Base-by-base conservation (phyloP, 768 basidiomycete genomes). In the Sporobolomyces pararoseus region DNA sequence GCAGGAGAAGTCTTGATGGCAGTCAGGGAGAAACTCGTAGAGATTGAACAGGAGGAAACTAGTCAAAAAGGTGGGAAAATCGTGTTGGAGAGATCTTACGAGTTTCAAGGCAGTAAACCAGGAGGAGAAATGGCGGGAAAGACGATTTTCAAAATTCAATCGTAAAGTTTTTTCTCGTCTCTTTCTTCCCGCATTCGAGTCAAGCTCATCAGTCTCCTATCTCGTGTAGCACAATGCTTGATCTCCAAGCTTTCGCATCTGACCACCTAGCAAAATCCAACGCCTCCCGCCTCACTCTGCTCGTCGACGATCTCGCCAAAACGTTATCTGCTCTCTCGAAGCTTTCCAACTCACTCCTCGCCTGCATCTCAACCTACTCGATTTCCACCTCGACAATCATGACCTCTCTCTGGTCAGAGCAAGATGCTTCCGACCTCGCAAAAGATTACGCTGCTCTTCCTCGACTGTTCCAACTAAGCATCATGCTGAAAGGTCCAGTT, bases 401-500 rank as follows among this genome's bases (percentile, higher is more conserved):
- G 46, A 55, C 52, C n/a, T 6, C 37, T 0, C 0, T 17, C 21
- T 72, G 71, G 71, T 35, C 58, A 1, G 39, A 52, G 0, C 51
- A 72, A 29, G 59, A 68, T 52, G 63, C 51, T 6, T 3, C 12
- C 14, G 63, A 68, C 47, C 47, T 34, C 52, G n/a, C 7, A 3
- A 34, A 13, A 2, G 71, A 72, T 57, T 7, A 53, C 4, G 6
- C 32, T 31, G 63, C 66, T 19, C 66, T 72, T 14, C 71, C 66
- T n/a, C 66, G 71, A 29, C 66, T 68, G 31, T 72, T 72, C 47
- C 71, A 66, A 23, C 51, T 64, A n/a, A 53, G 63, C 19, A 34
- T 72, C 52, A 44, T 54, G 23, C 66, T 65, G 10, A 57, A 57
- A n/a, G 71, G 71, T 1, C 59, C 58, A 3, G n/a, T 29, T 14